Evolutionary conservation across 2,329 filamentous ascomycete species (phyloP).

Genomic region (Trichothecium roseum): DNA sequence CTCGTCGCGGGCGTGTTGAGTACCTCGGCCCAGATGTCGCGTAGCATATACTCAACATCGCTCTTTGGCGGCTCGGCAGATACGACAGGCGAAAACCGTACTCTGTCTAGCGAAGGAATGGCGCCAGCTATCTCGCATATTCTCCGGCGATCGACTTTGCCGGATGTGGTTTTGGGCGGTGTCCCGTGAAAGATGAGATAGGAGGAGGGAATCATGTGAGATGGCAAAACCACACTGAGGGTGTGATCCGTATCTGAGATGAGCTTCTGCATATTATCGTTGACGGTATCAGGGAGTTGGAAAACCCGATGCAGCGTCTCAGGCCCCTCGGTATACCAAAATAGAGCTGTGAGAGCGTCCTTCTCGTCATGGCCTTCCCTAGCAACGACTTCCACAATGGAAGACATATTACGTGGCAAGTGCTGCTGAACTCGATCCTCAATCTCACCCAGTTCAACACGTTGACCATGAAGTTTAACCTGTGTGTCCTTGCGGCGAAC

Average conservation of each 20-base stretch:
- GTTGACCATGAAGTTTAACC: slow-evolving; percentile 3
- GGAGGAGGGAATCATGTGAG: slow-evolving; percentile 8
- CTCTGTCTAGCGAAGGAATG: no score
- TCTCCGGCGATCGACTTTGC: slow-evolving; percentile 9
- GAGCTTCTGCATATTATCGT: slow-evolving; percentile 1
- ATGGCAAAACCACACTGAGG: slow-evolving; percentile 4
- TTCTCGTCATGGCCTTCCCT: slow-evolving; percentile 3
- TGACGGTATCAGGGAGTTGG: slow-evolving; percentile 1
- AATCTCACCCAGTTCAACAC: slow-evolving; percentile 3
- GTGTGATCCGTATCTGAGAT: slow-evolving; percentile 5
- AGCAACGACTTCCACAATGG: slow-evolving; percentile 4
- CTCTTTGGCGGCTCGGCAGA: slow-evolving; percentile 14
- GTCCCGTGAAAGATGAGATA: slow-evolving; percentile 7
- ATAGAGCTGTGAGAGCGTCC: slow-evolving; percentile 5
- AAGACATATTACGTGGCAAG: slow-evolving; percentile 1
- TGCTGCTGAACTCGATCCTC: not conserved
- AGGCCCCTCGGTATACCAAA: slow-evolving; percentile 6
- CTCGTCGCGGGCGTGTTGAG: slow-evolving; percentile 16
- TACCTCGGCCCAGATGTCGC: slow-evolving; percentile 20
- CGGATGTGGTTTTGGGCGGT: slow-evolving; percentile 6
- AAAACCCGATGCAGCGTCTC: not conserved
- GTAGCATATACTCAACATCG: slow-evolving; percentile 20
- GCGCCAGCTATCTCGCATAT: slow-evolving; percentile 20
- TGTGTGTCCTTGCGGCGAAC: slow-evolving; percentile 2
- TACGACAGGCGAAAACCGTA: no score